These are phyloP conservation scores for Malassezia nana DNA, from an alignment of 1,284 basidiomycete genomes.

Conservation along the genomic window DNA sequence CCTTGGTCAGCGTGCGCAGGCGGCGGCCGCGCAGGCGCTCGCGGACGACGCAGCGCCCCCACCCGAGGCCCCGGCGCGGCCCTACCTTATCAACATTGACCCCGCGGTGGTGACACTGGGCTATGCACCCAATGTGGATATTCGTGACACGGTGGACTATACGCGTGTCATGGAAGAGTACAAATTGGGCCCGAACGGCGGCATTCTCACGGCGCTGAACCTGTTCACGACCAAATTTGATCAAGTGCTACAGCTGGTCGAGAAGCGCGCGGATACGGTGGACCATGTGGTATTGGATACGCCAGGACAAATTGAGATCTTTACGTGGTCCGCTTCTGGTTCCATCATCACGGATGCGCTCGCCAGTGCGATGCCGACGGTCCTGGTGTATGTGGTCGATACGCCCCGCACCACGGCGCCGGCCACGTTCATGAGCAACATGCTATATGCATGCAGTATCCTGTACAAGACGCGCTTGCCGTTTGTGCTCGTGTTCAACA, in stretches of 20 bases:
- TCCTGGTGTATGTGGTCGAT: slow-evolving; percentile 94
- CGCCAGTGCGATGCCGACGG: slow-evolving; percentile 80
- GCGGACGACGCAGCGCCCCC: slow-evolving; percentile 54
- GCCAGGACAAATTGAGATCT: slow-evolving; percentile 98
- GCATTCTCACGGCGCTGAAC: slow-evolving; percentile 91
- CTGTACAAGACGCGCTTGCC: slow-evolving; percentile 96
- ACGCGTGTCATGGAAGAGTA: slow-evolving; percentile 99
- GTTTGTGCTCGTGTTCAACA: slow-evolving; percentile 97
- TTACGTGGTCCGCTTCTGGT: slow-evolving; percentile 98
- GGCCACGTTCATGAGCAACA: slow-evolving; percentile 99
- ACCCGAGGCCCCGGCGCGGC: slow-evolving; percentile 57
- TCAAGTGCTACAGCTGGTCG: slow-evolving; percentile 82
- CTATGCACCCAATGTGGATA: slow-evolving; percentile 94
- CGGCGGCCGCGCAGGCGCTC: neutral
- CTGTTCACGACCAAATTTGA: slow-evolving; percentile 99
- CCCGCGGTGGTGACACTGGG: slow-evolving; percentile 83
- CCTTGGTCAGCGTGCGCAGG: slow-evolving; percentile 17
- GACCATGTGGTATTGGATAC: slow-evolving; percentile 90
- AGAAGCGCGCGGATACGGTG: slow-evolving; percentile 75
- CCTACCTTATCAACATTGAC: slow-evolving; percentile 95
- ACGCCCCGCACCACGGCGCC: slow-evolving; percentile 89
- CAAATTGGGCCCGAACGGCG: slow-evolving; percentile 94
- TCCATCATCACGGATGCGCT: slow-evolving; percentile 98
- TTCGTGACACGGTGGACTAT: slow-evolving; percentile 94
- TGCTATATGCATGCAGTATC: slow-evolving; percentile 98